Conservation (phyloP, 78 protist species). For the Corallochytrium limacisporum region DNA sequence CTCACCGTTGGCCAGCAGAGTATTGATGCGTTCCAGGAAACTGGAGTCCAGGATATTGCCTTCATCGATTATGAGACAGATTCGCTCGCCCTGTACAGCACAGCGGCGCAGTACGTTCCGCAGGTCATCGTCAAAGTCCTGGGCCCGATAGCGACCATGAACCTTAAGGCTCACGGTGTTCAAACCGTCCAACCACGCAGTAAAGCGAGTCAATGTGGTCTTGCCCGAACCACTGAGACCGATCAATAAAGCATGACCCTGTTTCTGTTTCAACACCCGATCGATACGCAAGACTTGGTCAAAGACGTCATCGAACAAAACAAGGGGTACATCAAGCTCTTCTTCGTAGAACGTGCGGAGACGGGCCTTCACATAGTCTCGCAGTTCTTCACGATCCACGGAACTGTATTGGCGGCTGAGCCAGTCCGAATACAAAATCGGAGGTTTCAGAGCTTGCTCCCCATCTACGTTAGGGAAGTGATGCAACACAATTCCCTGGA, state of each 20-base stretch:
- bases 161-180: slow-evolving; percentile 40
- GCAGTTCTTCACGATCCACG: slow-evolving; percentile 54
- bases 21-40: slow-evolving; percentile 94
- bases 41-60: slow-evolving; percentile 75
- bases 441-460: slow-evolving; percentile 48
- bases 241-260: slow-evolving; percentile 76
- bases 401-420: slow-evolving; percentile 53
- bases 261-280: slow-evolving; percentile 65
- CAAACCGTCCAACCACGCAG: slow-evolving; percentile 54
- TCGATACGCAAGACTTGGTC: slow-evolving; percentile 65
- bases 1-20: slow-evolving; percentile 86
- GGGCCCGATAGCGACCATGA: slow-evolving; percentile 54
- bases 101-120: slow-evolving; percentile 73
- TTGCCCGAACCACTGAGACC: slow-evolving; percentile 93
- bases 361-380: slow-evolving; percentile 61
- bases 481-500: slow-evolving; percentile 38
- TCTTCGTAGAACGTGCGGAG: slow-evolving; percentile 86
- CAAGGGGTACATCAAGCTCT: slow-evolving; percentile 76
- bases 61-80: slow-evolving; percentile 92
- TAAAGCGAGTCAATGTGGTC: slow-evolving; percentile 67
- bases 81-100: slow-evolving; percentile 81
- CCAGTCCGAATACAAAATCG: slow-evolving; percentile 83
- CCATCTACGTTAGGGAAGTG: slow-evolving; percentile 47
- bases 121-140: slow-evolving; percentile 89
- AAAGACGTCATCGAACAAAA: slow-evolving; percentile 62